Percentiles rank a stretch among this genome's conserved stretches.
Evolutionary conservation across 108 stramenopile species (phyloP).

Genomic region (Cyclostephanos tholiformis): DNA sequence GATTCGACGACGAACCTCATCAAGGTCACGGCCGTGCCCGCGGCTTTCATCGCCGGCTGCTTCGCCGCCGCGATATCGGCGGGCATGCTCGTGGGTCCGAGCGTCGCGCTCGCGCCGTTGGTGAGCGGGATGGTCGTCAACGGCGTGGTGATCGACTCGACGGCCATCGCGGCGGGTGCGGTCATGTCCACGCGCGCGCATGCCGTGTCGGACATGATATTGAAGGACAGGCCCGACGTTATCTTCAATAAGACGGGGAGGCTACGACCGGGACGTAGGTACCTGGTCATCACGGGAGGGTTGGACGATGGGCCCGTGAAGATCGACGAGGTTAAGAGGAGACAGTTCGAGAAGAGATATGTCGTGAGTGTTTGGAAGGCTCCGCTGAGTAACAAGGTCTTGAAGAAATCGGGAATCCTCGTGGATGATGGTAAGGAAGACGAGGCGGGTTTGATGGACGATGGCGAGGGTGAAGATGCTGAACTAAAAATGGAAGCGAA

Average conservation of each 20-base stretch:
- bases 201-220: conserved; percentile 34
- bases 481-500: no score
- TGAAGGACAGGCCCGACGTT: conserved; percentile 44
- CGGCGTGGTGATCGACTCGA: conserved; percentile 54
- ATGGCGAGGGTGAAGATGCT: not conserved
- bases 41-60: conserved; percentile 50
- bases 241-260: conserved; percentile 38
- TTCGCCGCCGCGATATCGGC: conserved; percentile 43
- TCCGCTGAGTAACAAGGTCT: not conserved
- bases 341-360: conserved; percentile 3
- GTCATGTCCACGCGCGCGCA: conserved; percentile 43
- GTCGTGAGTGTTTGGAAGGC: not conserved
- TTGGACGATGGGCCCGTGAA: conserved; percentile 44
- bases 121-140: conserved; percentile 55
- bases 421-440: not conserved
- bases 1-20: conserved; percentile 47
- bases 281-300: conserved; percentile 44
- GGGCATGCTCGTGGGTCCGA: conserved; percentile 51
- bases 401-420: not conserved
- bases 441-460: not conserved
- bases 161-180: conserved; percentile 53
- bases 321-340: conserved; percentile 31
- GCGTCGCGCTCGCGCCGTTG: conserved; percentile 50
- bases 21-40: conserved; percentile 48
- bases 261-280: conserved; percentile 37